Percentiles rank a stretch among this genome's conserved stretches.
Evolutionary conservation across 345 rosid species (phyloP).

Genomic region (Sonneratia alba): DNA sequence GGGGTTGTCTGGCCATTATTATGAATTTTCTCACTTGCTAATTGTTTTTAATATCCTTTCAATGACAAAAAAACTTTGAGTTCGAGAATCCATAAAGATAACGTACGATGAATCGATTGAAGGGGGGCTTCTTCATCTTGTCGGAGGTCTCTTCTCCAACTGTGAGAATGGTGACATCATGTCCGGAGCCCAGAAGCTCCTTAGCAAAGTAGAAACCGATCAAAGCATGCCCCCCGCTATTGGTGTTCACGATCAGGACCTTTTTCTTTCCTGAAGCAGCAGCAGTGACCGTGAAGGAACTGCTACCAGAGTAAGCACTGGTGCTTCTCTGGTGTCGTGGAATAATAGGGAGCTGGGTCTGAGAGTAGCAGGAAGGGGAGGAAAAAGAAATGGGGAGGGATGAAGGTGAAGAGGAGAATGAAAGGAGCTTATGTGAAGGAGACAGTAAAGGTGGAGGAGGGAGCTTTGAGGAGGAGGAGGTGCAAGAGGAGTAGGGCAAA

Average conservation of each 20-base stretch:
- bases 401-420: constrained; percentile 23
- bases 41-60: too few relatives aligned
- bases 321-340: constrained; percentile 9
- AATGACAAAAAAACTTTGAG: too few relatives aligned
- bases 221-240: constrained; percentile 86
- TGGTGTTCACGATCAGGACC: constrained; percentile 75
- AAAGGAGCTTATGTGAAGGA: constrained; percentile 19
- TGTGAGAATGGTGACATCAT: constrained; percentile 61
- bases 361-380: constrained; percentile 21
- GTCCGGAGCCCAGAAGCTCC: constrained; percentile 76
- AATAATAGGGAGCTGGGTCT: constrained; percentile 17
- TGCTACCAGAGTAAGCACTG: constrained; percentile 3
- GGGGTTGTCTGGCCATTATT: too few relatives aligned
- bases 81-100: neutral
- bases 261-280: constrained; percentile 61
- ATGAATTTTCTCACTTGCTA: too few relatives aligned
- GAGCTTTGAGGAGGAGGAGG: neutral
- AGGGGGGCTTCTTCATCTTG: constrained; percentile 92
- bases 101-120: constrained; percentile 64
- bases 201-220: constrained; percentile 85
- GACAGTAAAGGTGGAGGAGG: constrained; percentile 17
- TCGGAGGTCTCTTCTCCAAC: constrained; percentile 81
- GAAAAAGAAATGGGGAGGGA: constrained; percentile 20
- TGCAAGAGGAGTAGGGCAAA: neutral
- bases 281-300: constrained; percentile 38